Conservation (phyloP, 805 yeast species). For the Maudiozyma bulderi region DNA sequence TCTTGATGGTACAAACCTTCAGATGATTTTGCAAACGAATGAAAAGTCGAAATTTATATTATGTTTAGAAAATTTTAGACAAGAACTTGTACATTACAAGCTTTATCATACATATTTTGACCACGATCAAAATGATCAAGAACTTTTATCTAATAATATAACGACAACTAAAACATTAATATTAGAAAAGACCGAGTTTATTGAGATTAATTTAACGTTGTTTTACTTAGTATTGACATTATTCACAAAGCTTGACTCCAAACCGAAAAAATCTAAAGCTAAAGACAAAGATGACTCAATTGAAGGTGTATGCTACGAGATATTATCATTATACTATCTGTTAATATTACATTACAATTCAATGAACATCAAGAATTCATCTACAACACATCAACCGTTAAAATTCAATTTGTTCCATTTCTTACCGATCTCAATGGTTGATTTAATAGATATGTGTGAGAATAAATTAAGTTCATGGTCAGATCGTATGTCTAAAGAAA, state of each 20-base stretch:
- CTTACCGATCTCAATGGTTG: conserved; percentile 22
- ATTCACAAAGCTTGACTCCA: conserved; percentile 1
- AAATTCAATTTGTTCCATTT: conserved; percentile 19
- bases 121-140: conserved; percentile 10
- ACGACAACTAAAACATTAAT: not conserved
- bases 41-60: conserved; percentile 7
- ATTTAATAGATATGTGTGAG: conserved; percentile 19
- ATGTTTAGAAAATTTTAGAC: conserved; percentile 17
- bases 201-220: conserved; percentile 24
- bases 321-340: conserved; percentile 24
- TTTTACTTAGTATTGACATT: conserved; percentile 15
- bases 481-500: not conserved
- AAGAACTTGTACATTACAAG: conserved; percentile 14
- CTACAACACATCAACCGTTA: conserved; percentile 16
- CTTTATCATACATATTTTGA: conserved; percentile 20
- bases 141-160: not conserved
- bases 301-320: conserved; percentile 22
- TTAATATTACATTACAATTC: conserved; percentile 12
- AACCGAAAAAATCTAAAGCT: not conserved
- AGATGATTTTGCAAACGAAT: not conserved
- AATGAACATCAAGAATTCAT: not conserved
- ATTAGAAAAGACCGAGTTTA: conserved; percentile 17
- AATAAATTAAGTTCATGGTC: conserved; percentile 15
- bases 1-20: conserved; percentile 21
- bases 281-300: not conserved